Evolutionary conservation across 2,329 filamentous ascomycete genomes (phyloP).

Genomic region (Monilinia aucupariae): DNA sequence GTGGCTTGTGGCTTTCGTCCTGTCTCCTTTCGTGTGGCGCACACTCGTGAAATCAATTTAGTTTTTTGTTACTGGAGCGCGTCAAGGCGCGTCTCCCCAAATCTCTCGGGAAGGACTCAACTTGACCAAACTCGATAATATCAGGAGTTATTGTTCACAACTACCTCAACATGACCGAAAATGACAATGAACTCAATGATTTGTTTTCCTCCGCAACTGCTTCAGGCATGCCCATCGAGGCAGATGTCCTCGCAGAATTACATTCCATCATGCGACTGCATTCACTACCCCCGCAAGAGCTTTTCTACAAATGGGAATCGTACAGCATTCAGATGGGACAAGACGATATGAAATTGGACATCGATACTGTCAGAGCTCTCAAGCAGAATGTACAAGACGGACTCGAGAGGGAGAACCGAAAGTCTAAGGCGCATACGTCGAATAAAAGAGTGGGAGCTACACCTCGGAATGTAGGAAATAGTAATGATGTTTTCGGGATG

Average conservation of each 20-base stretch:
- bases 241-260: conserved; percentile 75
- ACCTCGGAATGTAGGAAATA: conserved; percentile 51
- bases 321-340: conserved; percentile 92
- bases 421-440: conserved; percentile 56
- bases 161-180: conserved; percentile 23
- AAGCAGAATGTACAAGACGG: conserved; percentile 83
- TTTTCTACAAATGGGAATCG: conserved; percentile 98
- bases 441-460: conserved; percentile 59
- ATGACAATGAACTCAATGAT: conserved; percentile 28
- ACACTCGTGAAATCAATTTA: conserved; percentile 16
- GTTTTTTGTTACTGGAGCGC: conserved; percentile 3
- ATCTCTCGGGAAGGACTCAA: background rate
- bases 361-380: conserved; percentile 68
- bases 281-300: conserved; percentile 72
- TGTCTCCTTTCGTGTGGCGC: too few relatives aligned
- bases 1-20: too few relatives aligned
- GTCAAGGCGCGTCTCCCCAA: conserved; percentile 16
- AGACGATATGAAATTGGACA: conserved; percentile 66
- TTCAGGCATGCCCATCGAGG: conserved; percentile 46
- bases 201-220: conserved; percentile 27
- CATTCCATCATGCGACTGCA: conserved; percentile 82
- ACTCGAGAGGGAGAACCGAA: conserved; percentile 68
- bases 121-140: background rate
- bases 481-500: conserved; percentile 78
- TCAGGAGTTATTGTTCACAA: background rate